phyloP scores from a whole-genome alignment of 2,329 filamentous ascomycete genomes.

The Sclerotinia subarctica region DNA sequence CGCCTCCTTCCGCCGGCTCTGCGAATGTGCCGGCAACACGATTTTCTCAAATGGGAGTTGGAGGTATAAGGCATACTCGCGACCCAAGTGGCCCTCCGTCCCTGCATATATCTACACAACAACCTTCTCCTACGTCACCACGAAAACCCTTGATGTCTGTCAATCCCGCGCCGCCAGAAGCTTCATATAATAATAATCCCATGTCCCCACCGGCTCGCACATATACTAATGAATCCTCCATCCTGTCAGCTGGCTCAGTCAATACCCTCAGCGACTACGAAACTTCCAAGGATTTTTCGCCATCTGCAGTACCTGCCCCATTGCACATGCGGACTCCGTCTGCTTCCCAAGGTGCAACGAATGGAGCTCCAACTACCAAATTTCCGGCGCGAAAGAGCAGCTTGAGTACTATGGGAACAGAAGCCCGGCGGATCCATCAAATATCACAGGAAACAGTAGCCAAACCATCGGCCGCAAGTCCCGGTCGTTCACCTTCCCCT shows the following conservation, averaged over 20 bases:
- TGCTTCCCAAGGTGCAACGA: slow-evolving; percentile 36
- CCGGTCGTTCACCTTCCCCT: slow-evolving; percentile 40
- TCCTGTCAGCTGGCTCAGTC: slow-evolving; percentile 31
- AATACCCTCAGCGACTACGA: slow-evolving; percentile 39
- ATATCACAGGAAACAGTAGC: slow-evolving; percentile 25
- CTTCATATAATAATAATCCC: neutral
- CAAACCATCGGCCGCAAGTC: slow-evolving; percentile 40
- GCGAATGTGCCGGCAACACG: slow-evolving; percentile 28
- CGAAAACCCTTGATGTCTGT: slow-evolving; percentile 27
- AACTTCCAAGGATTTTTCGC: slow-evolving; percentile 49
- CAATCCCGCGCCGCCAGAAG: neutral
- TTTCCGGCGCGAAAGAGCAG: slow-evolving; percentile 63
- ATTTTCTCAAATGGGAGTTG: slow-evolving; percentile 35
- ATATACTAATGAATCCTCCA: slow-evolving; percentile 24
- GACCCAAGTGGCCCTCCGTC: slow-evolving; percentile 30
- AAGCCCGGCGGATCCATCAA: slow-evolving; percentile 25
- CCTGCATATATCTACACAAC: slow-evolving; percentile 32
- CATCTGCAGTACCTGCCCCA: slow-evolving; percentile 50
- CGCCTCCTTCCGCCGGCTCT: slow-evolving; percentile 17
- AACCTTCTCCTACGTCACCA: slow-evolving; percentile 24
- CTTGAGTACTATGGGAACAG: slow-evolving; percentile 45
- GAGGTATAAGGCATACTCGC: slow-evolving; percentile 23
- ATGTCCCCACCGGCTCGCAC: slow-evolving; percentile 5
- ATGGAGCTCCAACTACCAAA: slow-evolving; percentile 40
- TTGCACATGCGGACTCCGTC: slow-evolving; percentile 45